Evolutionary conservation across 805 yeast species (phyloP), one percentile per base, ranked within the genome.

Genomic region (Candida easanensis): DNA sequence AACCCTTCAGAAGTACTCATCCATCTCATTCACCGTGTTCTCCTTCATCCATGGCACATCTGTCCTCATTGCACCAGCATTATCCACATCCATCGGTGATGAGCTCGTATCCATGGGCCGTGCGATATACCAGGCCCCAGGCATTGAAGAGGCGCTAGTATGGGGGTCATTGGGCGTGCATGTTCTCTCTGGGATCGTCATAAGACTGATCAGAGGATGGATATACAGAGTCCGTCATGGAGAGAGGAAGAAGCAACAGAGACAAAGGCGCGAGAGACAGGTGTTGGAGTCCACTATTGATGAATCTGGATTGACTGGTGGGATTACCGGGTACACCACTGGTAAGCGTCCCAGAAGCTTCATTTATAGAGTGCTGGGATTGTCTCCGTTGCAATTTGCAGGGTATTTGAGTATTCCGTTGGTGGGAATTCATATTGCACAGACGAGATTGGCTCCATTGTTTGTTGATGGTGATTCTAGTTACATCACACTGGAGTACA

Each of bases 391-490:
- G 17, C 68, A 77, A 18, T 71, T 81, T 41, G 68, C 83, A 3
- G 93, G 93, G 0, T 79, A 77, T 54, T 33, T 77, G 4, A 63
- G 82, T 28, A 41, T 74, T 0, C 72, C 76, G 0, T 51, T 77
- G 7, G 43, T 79, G 1, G 38, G 50, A 0, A 70, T 62, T 33
- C 93, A 85, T 55, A 65, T 66, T 15, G 44, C 62, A 11, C 70
- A 73, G 34, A 68, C 73, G 49, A 66, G 88, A 41, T 38, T 70
- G 4, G 64, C 66, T 0, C 89, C 91, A 0, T 21, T 68, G n/a
- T 15, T 53, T 2, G 65, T 79, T 1, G 85, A 82, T 45, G 89
- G 88, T 1, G 91, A 84, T 58, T 75, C 83, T 3, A 71, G 82
- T 1, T 63, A 74, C 42, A 61, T 85, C 17, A 71, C 66, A 34